phyloP scores from a whole-genome alignment of 2,329 filamentous ascomycete genomes.

The Fusarium equiseti region DNA sequence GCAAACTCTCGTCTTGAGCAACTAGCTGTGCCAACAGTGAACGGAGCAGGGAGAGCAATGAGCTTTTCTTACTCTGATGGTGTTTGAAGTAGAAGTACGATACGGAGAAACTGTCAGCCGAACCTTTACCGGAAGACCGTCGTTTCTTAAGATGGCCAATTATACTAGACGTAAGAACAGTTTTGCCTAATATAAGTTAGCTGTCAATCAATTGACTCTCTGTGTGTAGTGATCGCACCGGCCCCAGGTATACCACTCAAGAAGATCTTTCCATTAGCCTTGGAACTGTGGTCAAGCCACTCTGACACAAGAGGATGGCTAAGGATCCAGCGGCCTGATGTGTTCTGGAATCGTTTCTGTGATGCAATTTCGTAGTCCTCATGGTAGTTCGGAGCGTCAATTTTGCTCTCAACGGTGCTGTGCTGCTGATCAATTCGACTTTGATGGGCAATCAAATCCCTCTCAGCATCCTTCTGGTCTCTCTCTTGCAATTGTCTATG shows the following conservation, averaged over 20 bases:
- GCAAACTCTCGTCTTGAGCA: background rate
- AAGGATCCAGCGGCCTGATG: background rate
- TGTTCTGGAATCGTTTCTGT: background rate
- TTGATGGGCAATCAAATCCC: background rate
- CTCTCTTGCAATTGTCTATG: background rate
- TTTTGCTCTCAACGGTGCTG: background rate
- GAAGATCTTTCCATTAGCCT: background rate
- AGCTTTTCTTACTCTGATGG: background rate
- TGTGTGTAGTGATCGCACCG: background rate
- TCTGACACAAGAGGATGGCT: background rate
- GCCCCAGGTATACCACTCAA: background rate
- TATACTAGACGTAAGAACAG: background rate
- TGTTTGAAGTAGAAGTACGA: background rate
- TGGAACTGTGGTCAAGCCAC: background rate
- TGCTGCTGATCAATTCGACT: background rate
- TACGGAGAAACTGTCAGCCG: background rate
- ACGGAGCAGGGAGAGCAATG: background rate
- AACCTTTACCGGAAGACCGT: accelerated
- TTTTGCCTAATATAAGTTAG: background rate
- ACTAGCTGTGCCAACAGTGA: background rate
- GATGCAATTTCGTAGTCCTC: background rate
- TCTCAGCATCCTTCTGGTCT: background rate
- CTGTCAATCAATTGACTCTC: no score
- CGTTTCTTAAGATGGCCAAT: background rate
- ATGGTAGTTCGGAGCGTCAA: background rate